Conservation (phyloP, 1,139 yeast species). For the Eremothecium cymbalariae region DNA sequence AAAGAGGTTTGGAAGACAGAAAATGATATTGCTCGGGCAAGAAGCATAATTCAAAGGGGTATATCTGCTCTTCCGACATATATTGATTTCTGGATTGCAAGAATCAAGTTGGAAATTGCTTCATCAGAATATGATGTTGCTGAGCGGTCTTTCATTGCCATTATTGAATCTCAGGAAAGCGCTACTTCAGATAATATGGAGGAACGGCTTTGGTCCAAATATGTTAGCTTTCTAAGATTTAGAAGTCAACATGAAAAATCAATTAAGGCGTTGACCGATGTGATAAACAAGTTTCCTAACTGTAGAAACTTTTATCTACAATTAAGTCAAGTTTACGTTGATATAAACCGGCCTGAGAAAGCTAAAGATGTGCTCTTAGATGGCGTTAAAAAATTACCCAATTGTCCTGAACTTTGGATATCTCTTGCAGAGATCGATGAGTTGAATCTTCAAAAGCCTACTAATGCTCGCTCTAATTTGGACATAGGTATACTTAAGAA, state of each 20-base stretch:
- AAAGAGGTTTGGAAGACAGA: slow-evolving; percentile 52
- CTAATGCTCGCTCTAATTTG: slow-evolving; percentile 60
- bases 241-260: slow-evolving; percentile 34
- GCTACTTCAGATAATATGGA: slow-evolving; percentile 19
- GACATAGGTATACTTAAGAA: slow-evolving; percentile 58
- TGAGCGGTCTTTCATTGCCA: slow-evolving; percentile 36
- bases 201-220: slow-evolving; percentile 55
- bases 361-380: slow-evolving; percentile 44
- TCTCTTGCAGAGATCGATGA: slow-evolving; percentile 45
- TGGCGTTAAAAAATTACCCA: slow-evolving; percentile 46
- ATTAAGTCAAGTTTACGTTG: slow-evolving; percentile 20
- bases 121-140: slow-evolving; percentile 38
- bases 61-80: slow-evolving; percentile 37
- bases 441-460: slow-evolving; percentile 31
- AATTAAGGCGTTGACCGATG: slow-evolving; percentile 39
- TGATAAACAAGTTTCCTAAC: slow-evolving; percentile 14
- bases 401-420: slow-evolving; percentile 47
- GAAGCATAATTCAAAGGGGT: slow-evolving; percentile 45
- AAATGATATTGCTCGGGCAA: slow-evolving; percentile 45
- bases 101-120: slow-evolving; percentile 52
- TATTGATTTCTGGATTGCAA: slow-evolving; percentile 63
- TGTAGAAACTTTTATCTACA: slow-evolving; percentile 22
- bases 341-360: slow-evolving; percentile 23
- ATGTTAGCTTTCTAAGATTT: slow-evolving; percentile 49
- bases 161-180: slow-evolving; percentile 22